Percentiles rank a stretch among this genome's conserved stretches.
phyloP scores from a whole-genome alignment of 75 land plant species.

The Larix kaempferi region DNA sequence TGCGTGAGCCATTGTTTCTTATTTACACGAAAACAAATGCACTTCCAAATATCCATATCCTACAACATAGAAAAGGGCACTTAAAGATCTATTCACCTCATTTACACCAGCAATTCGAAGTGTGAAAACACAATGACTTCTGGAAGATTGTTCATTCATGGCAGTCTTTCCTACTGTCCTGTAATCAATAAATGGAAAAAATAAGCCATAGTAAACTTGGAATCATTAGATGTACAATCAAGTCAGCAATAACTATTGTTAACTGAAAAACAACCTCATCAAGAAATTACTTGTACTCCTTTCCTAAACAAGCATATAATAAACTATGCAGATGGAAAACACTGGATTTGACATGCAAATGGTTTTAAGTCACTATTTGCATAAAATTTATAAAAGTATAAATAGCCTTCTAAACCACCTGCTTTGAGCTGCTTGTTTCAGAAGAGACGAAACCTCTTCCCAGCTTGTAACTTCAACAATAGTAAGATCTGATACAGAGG shows the following conservation, averaged over 20 bases:
- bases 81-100: conserved; percentile 18
- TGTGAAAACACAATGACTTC: conserved; percentile 40
- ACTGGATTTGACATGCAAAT: not conserved
- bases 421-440: conserved; percentile 29
- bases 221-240: not conserved
- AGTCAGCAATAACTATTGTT: not conserved
- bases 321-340: not conserved
- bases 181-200: not conserved
- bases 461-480: conserved; percentile 26
- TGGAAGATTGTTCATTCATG: conserved; percentile 38
- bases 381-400: no score
- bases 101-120: conserved; percentile 29
- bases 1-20: not conserved
- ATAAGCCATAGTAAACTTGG: not conserved
- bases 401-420: conserved; percentile 7
- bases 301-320: not conserved
- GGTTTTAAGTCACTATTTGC: no score
- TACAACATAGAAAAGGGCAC: not conserved
- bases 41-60: not conserved
- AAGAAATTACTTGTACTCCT: not conserved
- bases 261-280: not conserved
- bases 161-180: conserved; percentile 42
- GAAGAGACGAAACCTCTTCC: conserved; percentile 29
- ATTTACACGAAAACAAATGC: not conserved
- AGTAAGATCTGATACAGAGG: conserved; percentile 28